Conservation (phyloP, 2,329 filamentous ascomycete species). For the Cordyceps pruinosa region DNA sequence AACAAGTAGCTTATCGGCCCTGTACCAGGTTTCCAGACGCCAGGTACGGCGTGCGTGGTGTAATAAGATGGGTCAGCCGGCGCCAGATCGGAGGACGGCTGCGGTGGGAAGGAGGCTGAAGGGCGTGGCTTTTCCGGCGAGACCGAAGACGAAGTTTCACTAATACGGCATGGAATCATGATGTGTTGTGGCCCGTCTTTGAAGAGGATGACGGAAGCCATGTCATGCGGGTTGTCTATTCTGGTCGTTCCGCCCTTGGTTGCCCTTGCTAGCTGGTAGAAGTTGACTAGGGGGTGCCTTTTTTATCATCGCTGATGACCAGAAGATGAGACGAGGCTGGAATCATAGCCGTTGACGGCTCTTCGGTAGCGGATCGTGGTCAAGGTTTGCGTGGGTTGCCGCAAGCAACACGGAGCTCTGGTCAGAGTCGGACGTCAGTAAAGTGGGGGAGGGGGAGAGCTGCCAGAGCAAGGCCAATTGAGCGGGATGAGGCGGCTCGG, state of each 20-base stretch:
- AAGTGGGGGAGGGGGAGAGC: constrained; percentile 8
- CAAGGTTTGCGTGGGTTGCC: not conserved
- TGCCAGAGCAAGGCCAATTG: constrained; percentile 2
- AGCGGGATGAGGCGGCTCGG: not conserved
- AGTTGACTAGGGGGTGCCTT: not conserved
- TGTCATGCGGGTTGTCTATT: not conserved
- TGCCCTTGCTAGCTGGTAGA: too few species aligned
- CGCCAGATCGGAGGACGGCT: constrained; percentile 3
- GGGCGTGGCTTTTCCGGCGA: not conserved
- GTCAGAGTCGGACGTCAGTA: constrained; percentile 3
- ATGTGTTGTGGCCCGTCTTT: not conserved
- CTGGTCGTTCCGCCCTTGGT: not conserved
- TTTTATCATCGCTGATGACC: not conserved
- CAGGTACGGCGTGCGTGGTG: not conserved
- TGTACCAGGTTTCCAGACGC: not conserved
- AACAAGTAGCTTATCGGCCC: not conserved
- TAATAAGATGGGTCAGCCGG: constrained; percentile 6
- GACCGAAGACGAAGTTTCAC: not conserved
- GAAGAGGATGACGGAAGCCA: too few species aligned
- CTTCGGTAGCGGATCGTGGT: not conserved
- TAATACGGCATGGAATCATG: not conserved
- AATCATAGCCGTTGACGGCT: not conserved
- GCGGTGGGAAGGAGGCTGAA: not conserved
- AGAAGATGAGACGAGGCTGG: not conserved
- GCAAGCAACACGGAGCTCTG: not conserved